Evolutionary conservation across 2,329 filamentous ascomycete genomes (phyloP), one percentile per base, ranked within the genome.

Genomic region (Hansfordia pulvinata): DNA sequence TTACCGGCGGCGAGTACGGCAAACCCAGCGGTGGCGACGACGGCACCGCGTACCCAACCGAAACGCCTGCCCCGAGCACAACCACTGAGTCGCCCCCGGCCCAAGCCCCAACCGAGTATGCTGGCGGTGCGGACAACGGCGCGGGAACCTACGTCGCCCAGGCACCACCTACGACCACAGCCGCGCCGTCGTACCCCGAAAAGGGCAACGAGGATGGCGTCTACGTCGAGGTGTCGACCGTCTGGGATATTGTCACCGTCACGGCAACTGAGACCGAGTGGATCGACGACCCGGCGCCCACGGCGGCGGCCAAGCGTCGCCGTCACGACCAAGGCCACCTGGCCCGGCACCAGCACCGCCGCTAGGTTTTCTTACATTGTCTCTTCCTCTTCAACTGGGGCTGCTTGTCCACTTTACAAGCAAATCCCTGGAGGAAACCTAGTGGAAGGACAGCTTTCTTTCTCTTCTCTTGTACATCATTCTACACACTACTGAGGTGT

Each of bases 211-310:
- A 40, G n/a, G n/a, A n/a, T n/a, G n/a, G n/a, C n/a, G n/a, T n/a
- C n/a, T n/a, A 17, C 25, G 46, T 44, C 27, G 35, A 38, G 14
- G 35, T 45, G 30, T 48, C 40, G 22, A 64, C 56, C 14, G 49
- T 62, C 27, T 60, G 48, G 40, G 49, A 60, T 38, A 60, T 61
- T 3, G 51, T 62, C 9, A 62, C 60, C 8, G 52, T 64, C 16
- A 64, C 52, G 15, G 46, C 39, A 8, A 46, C 34, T 27, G 31
- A 23, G 21, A 35, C 33, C 11, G 25, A 29, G 21, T 28, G 20
- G 11, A 28, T 25, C 15, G 28, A 16, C 10, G 17, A 23, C 3
- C 23, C 35, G n/a, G 34, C 35, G n/a, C 17, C 41, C 13, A 40
- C 42, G 2, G 29, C 36, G 6, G 31, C 29, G 3, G 23, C 29